A percentile compares a stretch with the other conserved stretches of the same genome.
phyloP scores from a whole-genome alignment of 495 filamentous ascomycete genomes.

The Platismatia glauca region DNA sequence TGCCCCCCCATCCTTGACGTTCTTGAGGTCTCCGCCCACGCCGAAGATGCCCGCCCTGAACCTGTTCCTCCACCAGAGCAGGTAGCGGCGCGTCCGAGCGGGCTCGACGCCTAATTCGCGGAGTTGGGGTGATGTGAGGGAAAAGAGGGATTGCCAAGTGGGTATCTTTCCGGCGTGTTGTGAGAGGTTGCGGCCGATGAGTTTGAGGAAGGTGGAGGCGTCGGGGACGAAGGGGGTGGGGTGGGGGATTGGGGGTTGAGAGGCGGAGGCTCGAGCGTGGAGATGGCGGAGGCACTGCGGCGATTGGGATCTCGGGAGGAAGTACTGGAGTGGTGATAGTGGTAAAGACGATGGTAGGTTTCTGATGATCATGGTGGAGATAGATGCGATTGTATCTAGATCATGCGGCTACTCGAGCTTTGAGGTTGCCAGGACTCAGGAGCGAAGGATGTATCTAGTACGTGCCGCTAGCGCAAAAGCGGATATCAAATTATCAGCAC shows the following conservation, averaged over 20 bases:
- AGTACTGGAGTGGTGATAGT: not conserved
- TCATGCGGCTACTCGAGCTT: not conserved
- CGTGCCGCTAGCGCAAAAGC: slow-evolving; percentile 4
- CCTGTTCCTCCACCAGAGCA: slow-evolving; percentile 75
- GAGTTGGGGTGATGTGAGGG: slow-evolving; percentile 63
- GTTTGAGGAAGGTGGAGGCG: slow-evolving; percentile 76
- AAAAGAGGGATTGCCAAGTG: slow-evolving; percentile 83
- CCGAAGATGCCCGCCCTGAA: slow-evolving; percentile 70
- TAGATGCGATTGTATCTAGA: not conserved
- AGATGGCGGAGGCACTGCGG: slow-evolving; percentile 9
- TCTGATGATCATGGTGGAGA: slow-evolving; percentile 8
- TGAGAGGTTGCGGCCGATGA: slow-evolving; percentile 80
- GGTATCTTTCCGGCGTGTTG: slow-evolving; percentile 73
- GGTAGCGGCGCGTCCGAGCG: slow-evolving; percentile 68
- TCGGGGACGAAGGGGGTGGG: slow-evolving; percentile 84
- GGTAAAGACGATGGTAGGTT: not conserved
- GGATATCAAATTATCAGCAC: slow-evolving; percentile 1
- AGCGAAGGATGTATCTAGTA: not conserved
- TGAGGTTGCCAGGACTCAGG: not conserved
- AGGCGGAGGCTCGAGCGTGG: slow-evolving; percentile 13
- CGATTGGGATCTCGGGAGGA: not conserved
- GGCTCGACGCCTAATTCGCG: slow-evolving; percentile 79
- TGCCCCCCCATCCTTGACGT: slow-evolving; percentile 64
- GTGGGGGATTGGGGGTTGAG: slow-evolving; percentile 43
- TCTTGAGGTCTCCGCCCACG: slow-evolving; percentile 64